Evolutionary conservation across 2,329 filamentous ascomycete species (phyloP), one percentile per base, ranked within the genome.

Genomic region (Alternaria incomplexa): DNA sequence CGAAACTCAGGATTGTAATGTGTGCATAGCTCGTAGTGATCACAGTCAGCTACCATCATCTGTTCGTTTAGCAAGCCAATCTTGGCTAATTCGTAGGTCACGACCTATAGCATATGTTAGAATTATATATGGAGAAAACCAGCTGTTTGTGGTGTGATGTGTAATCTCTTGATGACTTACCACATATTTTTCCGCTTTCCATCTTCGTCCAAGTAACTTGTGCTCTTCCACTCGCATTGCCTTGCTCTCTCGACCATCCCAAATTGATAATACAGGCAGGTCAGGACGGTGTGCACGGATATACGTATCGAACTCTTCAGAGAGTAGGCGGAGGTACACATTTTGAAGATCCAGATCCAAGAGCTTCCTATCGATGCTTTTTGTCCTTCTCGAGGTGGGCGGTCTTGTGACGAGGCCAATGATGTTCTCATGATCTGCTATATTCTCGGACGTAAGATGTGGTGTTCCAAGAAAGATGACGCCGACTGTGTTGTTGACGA

Each of bases 281-380:
- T 10, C 2, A 5, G 30, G 11, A 36, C 5, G 12, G 5, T 3
- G 2, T 15, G 12, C 11, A 2, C 23, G 10, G 10, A 50, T 1
- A 5, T 22, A 4, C 20, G 15, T 20, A 1, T 40, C 32, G 8
- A 40, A 40, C 2, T 40, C 32, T 0, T 17, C 2, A 0, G 11
- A n/a, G 0, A 44, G 20, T 0, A 10, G 7, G 11, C 26, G 1
- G 12, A 51, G 0, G 9, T 32, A 4, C 22, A 1, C 3, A 7
- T 6, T 50, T 2, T 13, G 26, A 5, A 28, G 0, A 3, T 26
- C 3, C 3, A 6, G 12, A 4, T 12, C 45, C 2, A 47, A 0
- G 22, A 25, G 22, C 45, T 47, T 15, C 15, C 20, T 44, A 44
- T 11, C 4, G 7, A 11, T 7, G 9, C 3, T 20, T 7, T 44